A percentile compares a stretch with the other conserved stretches of the same genome.
Conservation (phyloP, 1,284 basidiomycete species). For the Taiwanofungus camphoratus region DNA sequence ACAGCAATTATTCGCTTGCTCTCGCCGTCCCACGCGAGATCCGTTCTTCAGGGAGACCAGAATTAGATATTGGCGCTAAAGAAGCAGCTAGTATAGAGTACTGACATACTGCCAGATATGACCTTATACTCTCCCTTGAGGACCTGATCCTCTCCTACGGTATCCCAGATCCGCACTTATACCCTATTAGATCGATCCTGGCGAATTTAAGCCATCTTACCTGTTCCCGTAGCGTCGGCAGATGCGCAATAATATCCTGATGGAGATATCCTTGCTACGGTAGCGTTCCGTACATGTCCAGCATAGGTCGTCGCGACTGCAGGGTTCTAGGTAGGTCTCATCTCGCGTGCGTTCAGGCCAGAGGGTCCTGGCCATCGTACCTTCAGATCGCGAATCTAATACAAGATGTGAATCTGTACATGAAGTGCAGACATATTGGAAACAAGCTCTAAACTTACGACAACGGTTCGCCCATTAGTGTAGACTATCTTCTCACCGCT, state of each 20-base stretch:
- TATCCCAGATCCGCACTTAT: conserved; percentile 89
- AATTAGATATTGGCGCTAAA: too few species aligned
- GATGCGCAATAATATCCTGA: conserved; percentile 96
- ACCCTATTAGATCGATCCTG: conserved; percentile 2
- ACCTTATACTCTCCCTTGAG: conserved; percentile 85
- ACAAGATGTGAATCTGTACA: background rate
- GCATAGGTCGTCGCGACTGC: conserved; percentile 56
- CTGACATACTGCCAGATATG: conserved; percentile 77
- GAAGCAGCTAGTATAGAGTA: conserved; percentile 6
- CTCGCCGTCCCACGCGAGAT: conserved; percentile 95
- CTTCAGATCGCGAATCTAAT: conserved; percentile 57
- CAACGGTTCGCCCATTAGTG: conserved; percentile 79
- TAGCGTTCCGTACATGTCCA: conserved; percentile 82
- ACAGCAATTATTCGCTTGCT: conserved; percentile 94
- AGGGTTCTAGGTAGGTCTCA: conserved; percentile 41
- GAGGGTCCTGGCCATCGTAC: conserved; percentile 26
- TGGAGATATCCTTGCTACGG: conserved; percentile 89
- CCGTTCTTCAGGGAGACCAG: conserved; percentile 53
- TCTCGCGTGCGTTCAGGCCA: background rate
- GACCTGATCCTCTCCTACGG: conserved; percentile 80
- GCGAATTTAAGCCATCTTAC: conserved; percentile 36
- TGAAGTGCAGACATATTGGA: background rate
- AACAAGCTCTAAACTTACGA: conserved; percentile 48
- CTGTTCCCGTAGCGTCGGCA: conserved; percentile 74
- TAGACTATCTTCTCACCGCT: conserved; percentile 86